phyloP scores from a whole-genome alignment of 2,329 filamentous ascomycete genomes.

The Trichoderma cornu-damae region DNA sequence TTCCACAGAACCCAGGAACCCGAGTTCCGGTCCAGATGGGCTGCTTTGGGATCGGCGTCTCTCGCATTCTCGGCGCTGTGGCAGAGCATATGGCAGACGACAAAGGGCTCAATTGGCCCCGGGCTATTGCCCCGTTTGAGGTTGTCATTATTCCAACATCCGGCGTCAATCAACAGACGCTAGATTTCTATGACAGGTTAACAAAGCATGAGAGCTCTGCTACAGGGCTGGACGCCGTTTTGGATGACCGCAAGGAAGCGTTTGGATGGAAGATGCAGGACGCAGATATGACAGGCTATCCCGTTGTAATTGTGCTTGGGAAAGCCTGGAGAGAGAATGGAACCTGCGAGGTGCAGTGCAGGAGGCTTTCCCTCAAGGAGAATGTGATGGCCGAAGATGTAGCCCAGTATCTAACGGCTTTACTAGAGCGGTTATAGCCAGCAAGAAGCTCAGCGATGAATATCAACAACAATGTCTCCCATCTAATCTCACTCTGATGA shows the following conservation, averaged over 20 bases:
- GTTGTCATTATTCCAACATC: constrained; percentile 58
- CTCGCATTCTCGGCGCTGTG: constrained; percentile 80
- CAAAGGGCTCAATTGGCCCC: constrained; percentile 81
- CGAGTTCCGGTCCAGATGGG: constrained; percentile 76
- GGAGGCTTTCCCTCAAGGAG: constrained; percentile 58
- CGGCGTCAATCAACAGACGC: constrained; percentile 43
- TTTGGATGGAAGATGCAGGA: constrained; percentile 86
- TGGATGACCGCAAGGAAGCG: constrained; percentile 66
- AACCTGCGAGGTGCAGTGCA: constrained; percentile 73
- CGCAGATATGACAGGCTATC: constrained; percentile 85
- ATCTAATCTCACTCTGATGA: background rate
- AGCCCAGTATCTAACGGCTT: constrained; percentile 41
- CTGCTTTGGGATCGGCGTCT: constrained; percentile 92
- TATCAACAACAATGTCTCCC: background rate
- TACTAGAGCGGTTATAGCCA: constrained; percentile 46
- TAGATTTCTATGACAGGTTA: constrained; percentile 60
- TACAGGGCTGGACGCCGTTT: constrained; percentile 53
- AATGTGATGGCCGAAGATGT: constrained; percentile 46
- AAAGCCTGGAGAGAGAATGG: constrained; percentile 57
- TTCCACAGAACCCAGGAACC: constrained; percentile 28
- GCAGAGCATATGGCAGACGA: constrained; percentile 69
- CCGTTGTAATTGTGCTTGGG: constrained; percentile 74
- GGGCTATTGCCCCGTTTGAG: constrained; percentile 79
- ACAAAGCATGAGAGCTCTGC: constrained; percentile 21
- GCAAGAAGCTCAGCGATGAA: background rate